Evolutionary conservation across 306 rosid species (phyloP), one percentile per base, ranked within the genome.

Genomic region (Lithocarpus polystachyus): DNA sequence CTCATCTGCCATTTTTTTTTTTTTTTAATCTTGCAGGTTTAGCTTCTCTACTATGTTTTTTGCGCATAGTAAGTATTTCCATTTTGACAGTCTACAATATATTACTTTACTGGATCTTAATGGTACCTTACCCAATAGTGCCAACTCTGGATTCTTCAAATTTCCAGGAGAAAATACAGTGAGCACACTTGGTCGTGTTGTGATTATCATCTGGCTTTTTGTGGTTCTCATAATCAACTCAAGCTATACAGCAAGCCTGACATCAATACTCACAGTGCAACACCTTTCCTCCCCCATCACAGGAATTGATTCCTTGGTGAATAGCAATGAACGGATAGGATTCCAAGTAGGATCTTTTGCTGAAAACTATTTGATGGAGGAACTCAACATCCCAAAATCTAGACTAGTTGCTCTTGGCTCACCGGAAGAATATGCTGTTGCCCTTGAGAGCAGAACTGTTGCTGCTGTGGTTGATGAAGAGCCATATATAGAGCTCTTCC

Each of bases 381-480:
- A 88, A 23, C 89, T 86, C 35, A 74, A 71, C 84, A 73, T 85
- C 72, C 86, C 87, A 26, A 75, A 79, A 19, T 79, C 80, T 11
- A 73, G 91, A 77, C 89, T 88, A 26, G n/a, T 83, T 69, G 81
- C 91, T 48, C 89, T 88, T n/a, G 89, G 91, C 76, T 81, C 91
- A 12, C 89, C 89, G 4, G 56, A 88, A 77, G 91, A 84, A 45
- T 88, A 83, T 73, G 85, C 83, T 35, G 40, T 14, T 14, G 91
- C 91, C 18, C 89, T 88, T 6, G 26, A 76, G 75, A 71, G 79
- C 3, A 79, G 82, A 73, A 88, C 59, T n/a, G 91, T 85, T 48
- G 83, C 75, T 26, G 91, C 91, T 52, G 87, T 85, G 55, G 87
- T 88, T 33, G 91, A 88, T 35, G 89, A 88, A 71, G 23, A 56